Conservation (phyloP, 2,329 filamentous ascomycete species). For the Cercospora beticola region DNA sequence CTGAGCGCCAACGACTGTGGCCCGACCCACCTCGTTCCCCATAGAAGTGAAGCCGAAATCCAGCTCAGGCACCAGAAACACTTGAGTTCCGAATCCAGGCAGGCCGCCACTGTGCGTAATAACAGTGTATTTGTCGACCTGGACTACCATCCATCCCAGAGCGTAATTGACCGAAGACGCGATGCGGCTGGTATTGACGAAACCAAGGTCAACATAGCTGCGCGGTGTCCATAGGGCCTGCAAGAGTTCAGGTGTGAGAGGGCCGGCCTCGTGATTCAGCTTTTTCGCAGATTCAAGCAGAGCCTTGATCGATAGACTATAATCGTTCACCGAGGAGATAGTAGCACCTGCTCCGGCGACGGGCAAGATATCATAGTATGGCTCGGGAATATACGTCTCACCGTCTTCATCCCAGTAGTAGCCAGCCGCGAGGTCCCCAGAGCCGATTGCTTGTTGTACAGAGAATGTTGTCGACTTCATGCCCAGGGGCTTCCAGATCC, state of each 20-base stretch:
- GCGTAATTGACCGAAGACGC: not conserved
- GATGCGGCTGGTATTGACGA: not conserved
- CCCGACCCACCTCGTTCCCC: not conserved
- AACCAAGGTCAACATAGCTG: not conserved
- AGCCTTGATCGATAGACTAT: conserved; percentile 19
- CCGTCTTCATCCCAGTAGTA: conserved; percentile 16
- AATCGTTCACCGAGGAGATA: conserved; percentile 23
- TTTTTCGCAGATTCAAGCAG: conserved; percentile 4
- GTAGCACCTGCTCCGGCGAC: conserved; percentile 24
- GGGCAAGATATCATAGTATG: conserved; percentile 8
- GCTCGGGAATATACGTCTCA: conserved; percentile 16
- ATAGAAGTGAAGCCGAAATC: conserved; percentile 8
- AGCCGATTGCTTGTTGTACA: not conserved
- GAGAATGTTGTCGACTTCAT: conserved; percentile 48
- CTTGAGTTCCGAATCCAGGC: conserved; percentile 3
- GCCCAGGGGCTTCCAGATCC: conserved; percentile 49
- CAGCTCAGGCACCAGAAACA: conserved; percentile 5
- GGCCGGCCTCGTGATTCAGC: not conserved
- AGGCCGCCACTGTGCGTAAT: conserved; percentile 5
- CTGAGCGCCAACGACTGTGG: not conserved
- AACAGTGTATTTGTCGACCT: not conserved
- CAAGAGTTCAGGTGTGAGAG: not conserved
- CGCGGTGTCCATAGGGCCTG: not conserved
- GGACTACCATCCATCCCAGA: conserved; percentile 4
- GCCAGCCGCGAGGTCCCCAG: conserved; percentile 28